phyloP scores from a whole-genome alignment of 202 grass and related monocot species.

The Elaeis oleifera region DNA sequence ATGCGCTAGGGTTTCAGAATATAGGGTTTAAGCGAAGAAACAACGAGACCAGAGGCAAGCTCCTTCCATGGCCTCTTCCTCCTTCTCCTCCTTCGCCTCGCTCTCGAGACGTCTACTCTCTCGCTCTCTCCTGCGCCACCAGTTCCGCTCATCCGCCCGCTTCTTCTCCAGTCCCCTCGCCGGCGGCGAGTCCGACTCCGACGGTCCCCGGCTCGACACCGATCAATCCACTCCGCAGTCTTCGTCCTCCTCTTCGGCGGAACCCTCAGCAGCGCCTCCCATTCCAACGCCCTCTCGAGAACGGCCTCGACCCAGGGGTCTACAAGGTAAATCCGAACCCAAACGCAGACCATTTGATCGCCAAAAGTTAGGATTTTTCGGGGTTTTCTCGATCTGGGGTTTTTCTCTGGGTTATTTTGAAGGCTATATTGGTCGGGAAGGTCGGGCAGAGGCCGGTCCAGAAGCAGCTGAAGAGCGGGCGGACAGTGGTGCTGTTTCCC shows the following conservation, averaged over 20 bases:
- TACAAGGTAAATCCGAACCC: slow-evolving; percentile 43
- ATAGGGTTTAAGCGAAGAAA: not conserved
- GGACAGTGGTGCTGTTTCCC: slow-evolving; percentile 57
- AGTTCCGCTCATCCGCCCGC: slow-evolving; percentile 17
- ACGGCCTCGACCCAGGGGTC: slow-evolving; percentile 73
- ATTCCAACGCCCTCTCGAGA: slow-evolving; percentile 62
- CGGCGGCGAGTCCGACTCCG: slow-evolving; percentile 9
- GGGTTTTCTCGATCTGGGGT: slow-evolving; percentile 6
- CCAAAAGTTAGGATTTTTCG: not conserved
- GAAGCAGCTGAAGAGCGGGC: slow-evolving; percentile 58
- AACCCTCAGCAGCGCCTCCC: slow-evolving; percentile 14
- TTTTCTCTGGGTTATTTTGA: slow-evolving; percentile 9
- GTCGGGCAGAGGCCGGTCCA: slow-evolving; percentile 69
- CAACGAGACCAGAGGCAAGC: slow-evolving; percentile 17
- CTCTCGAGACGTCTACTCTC: slow-evolving; percentile 43
- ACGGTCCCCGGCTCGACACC: slow-evolving; percentile 3
- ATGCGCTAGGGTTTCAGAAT: no score
- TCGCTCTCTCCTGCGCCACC: slow-evolving; percentile 19
- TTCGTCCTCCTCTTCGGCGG: not conserved
- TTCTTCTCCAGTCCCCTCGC: slow-evolving; percentile 4
- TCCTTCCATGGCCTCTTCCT: slow-evolving; percentile 44
- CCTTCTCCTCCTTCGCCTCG: slow-evolving; percentile 23
- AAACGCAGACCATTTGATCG: not conserved
- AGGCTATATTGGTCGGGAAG: slow-evolving; percentile 83
- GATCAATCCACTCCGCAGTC: not conserved